Evolutionary conservation across 257 asterid genomes (phyloP), one percentile per base, ranked within the genome.

Genomic region (Thymus mandschuricus): DNA sequence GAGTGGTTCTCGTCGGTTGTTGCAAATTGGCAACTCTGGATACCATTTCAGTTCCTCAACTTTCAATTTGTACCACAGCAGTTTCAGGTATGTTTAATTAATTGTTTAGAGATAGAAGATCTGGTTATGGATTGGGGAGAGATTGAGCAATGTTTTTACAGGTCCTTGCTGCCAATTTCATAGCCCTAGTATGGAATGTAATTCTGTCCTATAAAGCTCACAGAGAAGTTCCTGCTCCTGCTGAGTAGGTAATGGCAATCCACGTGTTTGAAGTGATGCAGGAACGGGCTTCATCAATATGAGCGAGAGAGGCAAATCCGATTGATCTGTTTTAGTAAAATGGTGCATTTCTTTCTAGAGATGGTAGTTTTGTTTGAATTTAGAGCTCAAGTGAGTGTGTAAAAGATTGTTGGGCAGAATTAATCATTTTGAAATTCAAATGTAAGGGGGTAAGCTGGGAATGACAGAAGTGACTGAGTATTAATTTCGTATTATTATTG

Each of bases 21-120:
- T 74, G 98, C 89, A 50, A 93, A 93, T 80, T 93, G 98, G 98
- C 96, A 91, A 78, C 88, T 93, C 3, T 93, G 98, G 98, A 86
- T 93, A 75, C 98, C 98, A 67, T 93, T 93, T 71, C 98, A 93
- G 80, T 93, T 93, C 81, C 80, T 93, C 75, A 93, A 93, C 83
- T 93, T 93, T 66, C 87, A 90, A n/a, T 90, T 88, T 57, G 97
- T 93, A 35, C 98, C 97, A 3, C 97, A 91, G 71, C 97, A 91
- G 72, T 91, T 93, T 86, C 98, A 93, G 98, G 98, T 93, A 72
- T 30, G 83, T 77, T 74, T 28, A 13, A 21, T 21, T 21, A 21
- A 21, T 21, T 21, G 21, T 21, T 21, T 21, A 21, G 21, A 21
- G 21, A 21, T 21, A 21, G 21, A 21, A 21, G 21, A 21, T 21